Percentiles rank a stretch among this genome's conserved stretches.
Conservation (phyloP, 768 basidiomycete genomes). For the Lactarius vividus region DNA sequence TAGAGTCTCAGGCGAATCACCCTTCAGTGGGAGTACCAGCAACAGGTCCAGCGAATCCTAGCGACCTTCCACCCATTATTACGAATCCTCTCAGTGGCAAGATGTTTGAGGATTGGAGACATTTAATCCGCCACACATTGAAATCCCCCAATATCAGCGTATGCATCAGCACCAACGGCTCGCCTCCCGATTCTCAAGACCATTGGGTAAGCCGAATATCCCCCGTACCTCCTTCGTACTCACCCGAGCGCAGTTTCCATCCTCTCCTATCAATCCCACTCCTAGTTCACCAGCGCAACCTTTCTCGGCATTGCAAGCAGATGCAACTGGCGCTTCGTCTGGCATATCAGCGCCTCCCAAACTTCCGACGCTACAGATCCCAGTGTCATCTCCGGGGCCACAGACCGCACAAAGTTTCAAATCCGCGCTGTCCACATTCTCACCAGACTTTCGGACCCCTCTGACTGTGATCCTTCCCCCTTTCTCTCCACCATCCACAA, state of each 20-base stretch:
- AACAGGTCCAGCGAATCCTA: neutral
- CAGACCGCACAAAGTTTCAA: neutral
- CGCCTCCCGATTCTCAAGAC: neutral
- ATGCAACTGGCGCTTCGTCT: neutral
- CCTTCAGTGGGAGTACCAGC: neutral
- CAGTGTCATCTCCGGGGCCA: neutral
- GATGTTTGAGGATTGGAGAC: conserved; percentile 10
- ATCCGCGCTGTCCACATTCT: neutral
- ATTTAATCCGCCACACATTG: neutral
- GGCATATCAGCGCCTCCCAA: neutral
- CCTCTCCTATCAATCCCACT: neutral
- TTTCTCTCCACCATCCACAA: neutral
- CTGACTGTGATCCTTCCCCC: neutral
- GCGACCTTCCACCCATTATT: neutral
- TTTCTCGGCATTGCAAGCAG: too few relatives aligned
- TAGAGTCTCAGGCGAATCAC: neutral
- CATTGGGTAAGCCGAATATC: neutral
- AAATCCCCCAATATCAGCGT: neutral
- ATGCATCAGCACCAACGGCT: neutral
- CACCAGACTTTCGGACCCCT: neutral
- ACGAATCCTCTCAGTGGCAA: neutral
- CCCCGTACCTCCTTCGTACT: neutral
- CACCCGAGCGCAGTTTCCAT: neutral
- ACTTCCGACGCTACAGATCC: neutral
- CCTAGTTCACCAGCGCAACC: neutral